phyloP scores from a whole-genome alignment of 345 rosid genomes.

The Hibiscus syriacus region DNA sequence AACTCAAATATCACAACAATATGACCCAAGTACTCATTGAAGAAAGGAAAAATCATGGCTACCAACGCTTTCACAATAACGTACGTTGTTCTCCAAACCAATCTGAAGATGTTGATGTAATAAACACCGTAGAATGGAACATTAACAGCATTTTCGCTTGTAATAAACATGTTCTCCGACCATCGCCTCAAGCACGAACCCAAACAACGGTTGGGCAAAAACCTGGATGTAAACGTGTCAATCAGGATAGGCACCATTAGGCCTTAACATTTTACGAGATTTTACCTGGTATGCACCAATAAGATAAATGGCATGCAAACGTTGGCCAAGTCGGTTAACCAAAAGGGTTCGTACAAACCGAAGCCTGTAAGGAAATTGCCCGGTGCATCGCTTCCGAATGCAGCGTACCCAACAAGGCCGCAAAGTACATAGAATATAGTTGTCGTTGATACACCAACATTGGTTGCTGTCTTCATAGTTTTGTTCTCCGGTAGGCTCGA shows the following conservation, averaged over 20 bases:
- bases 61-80: constrained; percentile 50
- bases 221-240: constrained; percentile 33
- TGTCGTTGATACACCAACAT: constrained; percentile 46
- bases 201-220: constrained; percentile 59
- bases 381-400: constrained; percentile 73
- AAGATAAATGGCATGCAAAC: constrained; percentile 68
- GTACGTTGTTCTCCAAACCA: constrained; percentile 67
- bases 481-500: constrained; percentile 67
- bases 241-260: background rate
- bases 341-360: constrained; percentile 79
- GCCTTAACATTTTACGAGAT: background rate
- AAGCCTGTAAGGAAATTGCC: constrained; percentile 89
- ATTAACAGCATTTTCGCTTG: constrained; percentile 26
- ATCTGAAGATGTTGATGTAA: constrained; percentile 45
- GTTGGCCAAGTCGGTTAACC: constrained; percentile 81
- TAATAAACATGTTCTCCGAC: constrained; percentile 61
- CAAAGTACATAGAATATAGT: constrained; percentile 69
- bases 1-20: too few relatives aligned
- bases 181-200: constrained; percentile 42
- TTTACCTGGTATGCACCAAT: constrained; percentile 66
- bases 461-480: constrained; percentile 57
- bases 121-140: constrained; percentile 41
- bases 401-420: constrained; percentile 77
- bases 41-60: constrained; percentile 87
- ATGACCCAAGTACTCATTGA: constrained; percentile 74